Evolutionary conservation across 495 filamentous ascomycete genomes (phyloP).

Genomic region (Tricharina praecox): DNA sequence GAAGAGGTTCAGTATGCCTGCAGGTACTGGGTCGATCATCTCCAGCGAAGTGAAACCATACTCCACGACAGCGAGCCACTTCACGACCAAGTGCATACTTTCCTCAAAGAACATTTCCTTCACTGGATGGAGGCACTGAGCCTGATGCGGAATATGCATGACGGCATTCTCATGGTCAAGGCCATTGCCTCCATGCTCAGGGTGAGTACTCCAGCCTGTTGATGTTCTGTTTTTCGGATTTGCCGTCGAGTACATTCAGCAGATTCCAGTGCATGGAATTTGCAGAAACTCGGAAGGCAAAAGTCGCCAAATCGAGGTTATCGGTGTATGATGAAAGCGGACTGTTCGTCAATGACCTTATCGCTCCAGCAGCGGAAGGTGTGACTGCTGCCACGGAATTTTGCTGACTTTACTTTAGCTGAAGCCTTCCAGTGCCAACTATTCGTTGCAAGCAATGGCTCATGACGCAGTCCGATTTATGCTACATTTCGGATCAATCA

Average conservation of each 20-base stretch:
- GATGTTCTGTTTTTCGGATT: too few species aligned
- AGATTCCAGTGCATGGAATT: too few species aligned
- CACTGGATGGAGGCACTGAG: slow-evolving; percentile 21
- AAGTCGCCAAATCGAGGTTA: too few species aligned
- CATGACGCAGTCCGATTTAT: slow-evolving; percentile 17
- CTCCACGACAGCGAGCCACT: slow-evolving; percentile 18
- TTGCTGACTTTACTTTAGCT: background rate
- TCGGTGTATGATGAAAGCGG: too few species aligned
- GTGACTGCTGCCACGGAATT: background rate
- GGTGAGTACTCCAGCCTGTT: slow-evolving; percentile 1
- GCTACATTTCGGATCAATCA: slow-evolving; percentile 9
- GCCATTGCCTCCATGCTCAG: background rate
- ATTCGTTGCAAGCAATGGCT: background rate
- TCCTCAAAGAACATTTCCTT: slow-evolving; percentile 14
- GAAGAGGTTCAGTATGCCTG: slow-evolving; percentile 16
- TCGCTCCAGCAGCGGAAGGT: slow-evolving; percentile 13
- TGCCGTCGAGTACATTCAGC: too few species aligned
- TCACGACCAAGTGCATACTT: slow-evolving; percentile 3
- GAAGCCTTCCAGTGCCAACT: background rate
- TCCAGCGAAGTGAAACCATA: slow-evolving; percentile 23
- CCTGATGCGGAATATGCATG: slow-evolving; percentile 13
- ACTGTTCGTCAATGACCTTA: too few species aligned
- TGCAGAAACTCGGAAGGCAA: too few species aligned
- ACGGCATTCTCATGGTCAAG: slow-evolving; percentile 6
- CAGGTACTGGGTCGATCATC: slow-evolving; percentile 29